Evolutionary conservation across 2,329 filamentous ascomycete species (phyloP), one percentile per base, ranked within the genome.

Genomic region (Scytalidium lignicola): DNA sequence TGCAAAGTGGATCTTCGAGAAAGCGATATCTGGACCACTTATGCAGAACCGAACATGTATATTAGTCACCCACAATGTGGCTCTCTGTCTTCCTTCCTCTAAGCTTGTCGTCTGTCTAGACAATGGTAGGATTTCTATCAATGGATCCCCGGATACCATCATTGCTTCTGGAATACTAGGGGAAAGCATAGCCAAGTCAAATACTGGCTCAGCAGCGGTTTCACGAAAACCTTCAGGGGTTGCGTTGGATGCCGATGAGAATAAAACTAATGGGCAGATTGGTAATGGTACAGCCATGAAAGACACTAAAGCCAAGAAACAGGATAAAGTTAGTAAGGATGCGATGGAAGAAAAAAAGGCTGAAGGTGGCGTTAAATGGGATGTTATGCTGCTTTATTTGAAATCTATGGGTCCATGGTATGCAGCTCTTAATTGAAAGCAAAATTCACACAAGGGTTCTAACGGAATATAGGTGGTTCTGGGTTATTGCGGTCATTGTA

Each of bases 1-100:
- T 0, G 91, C 91, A 2, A 95, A 96, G 67, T 96, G 95, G 85
- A 97, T 99, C 57, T 97, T 97, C 70, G 87, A 86, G 64, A 87
- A 96, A 67, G 95, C 91, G 51, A 85, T 99, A 55, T 85, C 85
- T 59, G 93, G 93, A 2, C 88, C 89, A 5, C 71, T 99, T 46
- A 97, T 99, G 93, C 73, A 79, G 50, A 78, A 84, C 62, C 83
- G 93, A 40, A 97, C 93, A 22, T 97, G 93, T 67, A 89, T 99
- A 47, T 76, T 99, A 41, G 92, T 99, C 29, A 96, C 93, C 0
- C 93, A 99, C 72, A 99, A 97, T 62, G 81, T 93, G 22, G 80
- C 88, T n/a, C 79, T 99, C 17, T 93, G 90, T 58, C 82, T 90
- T 7, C 90, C 91, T 4, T 76, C 83, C 29, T 85, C 92, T 0